Evolutionary conservation across 1,139 yeast genomes (phyloP), one percentile per base, ranked within the genome.

Genomic region (Arxiozyma bovina): DNA sequence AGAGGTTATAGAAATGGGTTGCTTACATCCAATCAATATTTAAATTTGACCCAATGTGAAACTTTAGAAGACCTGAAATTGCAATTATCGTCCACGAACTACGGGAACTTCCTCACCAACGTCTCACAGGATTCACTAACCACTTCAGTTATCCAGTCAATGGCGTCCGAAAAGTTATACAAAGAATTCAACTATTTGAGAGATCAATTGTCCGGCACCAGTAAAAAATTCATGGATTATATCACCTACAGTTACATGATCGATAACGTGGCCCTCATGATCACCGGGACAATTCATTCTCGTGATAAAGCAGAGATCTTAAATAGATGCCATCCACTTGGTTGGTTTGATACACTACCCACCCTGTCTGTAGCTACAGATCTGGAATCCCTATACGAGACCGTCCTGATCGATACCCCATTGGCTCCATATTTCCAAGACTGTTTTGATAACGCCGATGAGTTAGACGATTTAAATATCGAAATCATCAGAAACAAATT

Each of bases 281-380:
- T 94, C 65, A 91, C 98, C 1, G 99, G 99, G 42, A 90, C 99
- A 0, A 81, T 93, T 58, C 99, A 94, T 68, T 96, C 91, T 66
- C 81, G 98, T 66, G 96, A 94, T 70, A 82, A 87, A 68, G 74
- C 82, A 50, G 99, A 93, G 66, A 85, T 93, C 56, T 78, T 93
- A 65, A 81, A 82, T 57, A 84, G 96, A 68, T 89, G 97, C 70
- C 96, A 93, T 69, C 99, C 99, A 1, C 77, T 94, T 61, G 99
- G 99, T 47, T 90, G 97, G 96, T 94, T 94, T 69, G 99, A 93
- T 65, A 93, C 98, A 4, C 80, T 94, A 62, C 99, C 99, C 34
- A 93, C 99, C 0, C 77, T 94, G 58, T 82, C 95, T 11, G 94
- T 91, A 53, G 96, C 98, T 48, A 89, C 96, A 3, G 98, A 91